Evolutionary conservation across 495 filamentous ascomycete species (phyloP), one percentile per base, ranked within the genome.

Genomic region (Talaromyces trachyspermus): DNA sequence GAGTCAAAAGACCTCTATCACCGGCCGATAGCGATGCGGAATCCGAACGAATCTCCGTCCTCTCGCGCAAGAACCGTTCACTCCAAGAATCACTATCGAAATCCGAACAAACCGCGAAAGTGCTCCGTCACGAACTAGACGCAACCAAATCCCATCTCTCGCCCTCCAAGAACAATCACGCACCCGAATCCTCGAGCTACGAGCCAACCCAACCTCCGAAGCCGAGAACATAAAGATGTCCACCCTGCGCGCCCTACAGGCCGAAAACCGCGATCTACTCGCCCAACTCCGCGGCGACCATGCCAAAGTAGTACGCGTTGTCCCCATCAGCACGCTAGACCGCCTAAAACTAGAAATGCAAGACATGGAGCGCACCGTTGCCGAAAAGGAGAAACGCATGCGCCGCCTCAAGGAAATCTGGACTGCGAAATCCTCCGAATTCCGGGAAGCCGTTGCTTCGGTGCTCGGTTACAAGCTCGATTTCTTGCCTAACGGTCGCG

Each of bases 391-490:
- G 53, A 97, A 96, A 64, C 79, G 81, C 36, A 86, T 85, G 54
- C 76, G 80, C 12, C 83, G 92, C 10, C 79, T 95, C 30, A 91
- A 89, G 51, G 83, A 95, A 54, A 90, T 96, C 49, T 99, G 86
- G 82, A 75, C 77, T 2, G 75, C 84, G 49, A 97, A 96, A 61
- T 84, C 84, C 10, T 79, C 81, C 52, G 92, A 97, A 65, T 95
- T 97, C 72, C 84, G 92, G 10, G 88, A 97, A 64, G 87, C 89
- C 2, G 88, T 97, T 27, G 85, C 87, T 53, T 85, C 79, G 40
- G 75, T 95, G 2, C 75, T 99, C 2, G 92, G 92, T 0, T 97
- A 86, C 81, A 89, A 89, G 44, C 77, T 96, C 26, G 85, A 94
- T 43, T 95, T 97, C 68, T 78, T 95, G 57, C 87, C 87, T 2